These are phyloP conservation scores for Dactylis glomerata DNA, from an alignment of 176 grass and related monocot species.

Conservation along the genomic window DNA sequence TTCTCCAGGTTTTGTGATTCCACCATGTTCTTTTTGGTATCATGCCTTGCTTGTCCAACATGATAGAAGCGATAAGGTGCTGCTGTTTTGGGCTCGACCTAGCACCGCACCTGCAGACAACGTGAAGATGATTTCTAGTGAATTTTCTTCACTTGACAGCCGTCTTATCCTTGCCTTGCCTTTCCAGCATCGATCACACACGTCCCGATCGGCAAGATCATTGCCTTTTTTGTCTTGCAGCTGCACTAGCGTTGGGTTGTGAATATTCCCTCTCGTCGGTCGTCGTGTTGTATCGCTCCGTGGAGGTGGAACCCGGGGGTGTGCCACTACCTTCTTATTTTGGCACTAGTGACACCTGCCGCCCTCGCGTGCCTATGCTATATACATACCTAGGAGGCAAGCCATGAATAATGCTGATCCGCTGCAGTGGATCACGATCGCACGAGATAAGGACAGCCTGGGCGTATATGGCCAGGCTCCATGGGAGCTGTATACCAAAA, in stretches of 20 bases:
- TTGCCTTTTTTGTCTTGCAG: background rate
- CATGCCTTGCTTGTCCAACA: too few relatives aligned
- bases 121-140: background rate
- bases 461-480: background rate
- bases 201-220: background rate
- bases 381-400: background rate
- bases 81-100: background rate
- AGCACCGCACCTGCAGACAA: background rate
- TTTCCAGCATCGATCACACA: background rate
- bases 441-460: background rate
- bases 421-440: background rate
- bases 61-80: background rate
- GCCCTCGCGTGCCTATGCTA: background rate
- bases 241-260: background rate
- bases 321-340: background rate
- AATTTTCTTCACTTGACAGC: too few relatives aligned
- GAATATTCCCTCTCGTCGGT: background rate
- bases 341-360: background rate
- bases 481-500: too few relatives aligned
- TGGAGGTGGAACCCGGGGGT: background rate
- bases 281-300: background rate
- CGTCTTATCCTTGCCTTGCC: background rate
- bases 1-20: background rate
- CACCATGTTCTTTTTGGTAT: background rate
- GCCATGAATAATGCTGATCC: background rate